A percentile compares a stretch with the other conserved stretches of the same genome.
phyloP scores from a whole-genome alignment of 176 grass and related monocot species.

The Avena eriantha region DNA sequence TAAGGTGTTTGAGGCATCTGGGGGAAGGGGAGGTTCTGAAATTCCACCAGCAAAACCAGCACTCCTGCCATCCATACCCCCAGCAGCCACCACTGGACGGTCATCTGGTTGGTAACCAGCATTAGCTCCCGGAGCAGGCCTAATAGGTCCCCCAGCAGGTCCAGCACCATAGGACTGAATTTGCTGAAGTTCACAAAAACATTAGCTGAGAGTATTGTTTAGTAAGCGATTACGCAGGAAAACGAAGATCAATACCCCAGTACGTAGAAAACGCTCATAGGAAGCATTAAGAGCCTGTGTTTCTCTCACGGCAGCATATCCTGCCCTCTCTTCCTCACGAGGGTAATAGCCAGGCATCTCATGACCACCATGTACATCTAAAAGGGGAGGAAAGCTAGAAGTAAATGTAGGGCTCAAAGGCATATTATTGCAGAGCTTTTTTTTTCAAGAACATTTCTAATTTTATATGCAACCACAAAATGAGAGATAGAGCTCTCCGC shows the following conservation, averaged over 20 bases:
- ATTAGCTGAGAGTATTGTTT: conserved; percentile 31
- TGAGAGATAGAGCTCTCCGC: background rate
- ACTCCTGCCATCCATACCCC: conserved; percentile 62
- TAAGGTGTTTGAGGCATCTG: conserved; percentile 83
- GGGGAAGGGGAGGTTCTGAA: conserved; percentile 70
- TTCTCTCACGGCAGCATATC: conserved; percentile 59
- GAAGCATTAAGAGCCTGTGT: conserved; percentile 64
- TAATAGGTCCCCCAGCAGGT: conserved; percentile 54
- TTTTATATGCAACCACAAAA: background rate
- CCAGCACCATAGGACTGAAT: conserved; percentile 58
- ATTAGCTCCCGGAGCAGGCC: conserved; percentile 56
- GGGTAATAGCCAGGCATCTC: conserved; percentile 75
- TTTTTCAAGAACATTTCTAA: background rate
- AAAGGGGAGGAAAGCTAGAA: conserved; percentile 12
- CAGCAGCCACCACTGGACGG: conserved; percentile 51
- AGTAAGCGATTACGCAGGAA: conserved; percentile 5
- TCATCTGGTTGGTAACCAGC: conserved; percentile 71
- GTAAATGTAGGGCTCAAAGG: conserved; percentile 35
- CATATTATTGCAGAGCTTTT: background rate
- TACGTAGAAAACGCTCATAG: conserved; percentile 79
- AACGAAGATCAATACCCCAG: conserved; percentile 55
- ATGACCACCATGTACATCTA: conserved; percentile 62
- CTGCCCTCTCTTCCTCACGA: conserved; percentile 74
- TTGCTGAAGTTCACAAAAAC: conserved; percentile 41
- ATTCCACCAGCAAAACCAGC: conserved; percentile 64